Conservation (phyloP, 306 rosid species). For the Acacia crassicarpa region DNA sequence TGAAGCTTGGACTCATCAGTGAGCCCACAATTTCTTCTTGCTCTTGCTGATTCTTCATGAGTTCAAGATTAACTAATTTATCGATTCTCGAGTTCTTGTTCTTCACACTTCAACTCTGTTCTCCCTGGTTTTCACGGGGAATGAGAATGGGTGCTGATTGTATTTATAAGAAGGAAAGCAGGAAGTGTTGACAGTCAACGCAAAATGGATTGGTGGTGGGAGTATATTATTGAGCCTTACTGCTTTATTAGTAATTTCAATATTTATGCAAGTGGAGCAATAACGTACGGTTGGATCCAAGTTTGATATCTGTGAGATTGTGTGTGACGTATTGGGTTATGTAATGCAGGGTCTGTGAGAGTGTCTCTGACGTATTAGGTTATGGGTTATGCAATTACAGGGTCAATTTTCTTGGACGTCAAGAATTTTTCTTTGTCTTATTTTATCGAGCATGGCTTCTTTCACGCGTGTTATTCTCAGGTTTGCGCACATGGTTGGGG, state of each 20-base stretch:
- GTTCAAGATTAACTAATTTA: neutral
- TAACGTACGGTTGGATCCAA: neutral
- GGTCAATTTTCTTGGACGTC: neutral
- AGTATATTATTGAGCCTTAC: neutral
- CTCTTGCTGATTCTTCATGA: slow-evolving; percentile 23
- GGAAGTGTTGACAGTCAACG: too few species aligned
- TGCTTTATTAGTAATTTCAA: neutral
- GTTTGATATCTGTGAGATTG: neutral
- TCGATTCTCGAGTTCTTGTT: neutral
- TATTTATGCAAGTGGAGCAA: too few species aligned
- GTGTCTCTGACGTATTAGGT: neutral
- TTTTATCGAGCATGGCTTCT: neutral
- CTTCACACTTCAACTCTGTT: neutral
- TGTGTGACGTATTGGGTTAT: neutral
- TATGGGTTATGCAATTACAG: neutral
- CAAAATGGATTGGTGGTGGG: too few species aligned
- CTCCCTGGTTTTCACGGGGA: neutral
- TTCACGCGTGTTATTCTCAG: neutral
- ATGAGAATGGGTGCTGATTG: neutral
- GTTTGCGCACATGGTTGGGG: neutral
- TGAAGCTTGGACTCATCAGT: slow-evolving; percentile 41
- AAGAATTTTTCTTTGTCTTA: neutral
- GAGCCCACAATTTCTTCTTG: too few species aligned
- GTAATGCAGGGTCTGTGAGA: neutral
- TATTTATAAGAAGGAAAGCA: neutral